A percentile compares a stretch with the other conserved stretches of the same genome.
These are phyloP conservation scores for Saturnispora saitoi DNA, from an alignment of 805 yeast species.

Conservation along the genomic window DNA sequence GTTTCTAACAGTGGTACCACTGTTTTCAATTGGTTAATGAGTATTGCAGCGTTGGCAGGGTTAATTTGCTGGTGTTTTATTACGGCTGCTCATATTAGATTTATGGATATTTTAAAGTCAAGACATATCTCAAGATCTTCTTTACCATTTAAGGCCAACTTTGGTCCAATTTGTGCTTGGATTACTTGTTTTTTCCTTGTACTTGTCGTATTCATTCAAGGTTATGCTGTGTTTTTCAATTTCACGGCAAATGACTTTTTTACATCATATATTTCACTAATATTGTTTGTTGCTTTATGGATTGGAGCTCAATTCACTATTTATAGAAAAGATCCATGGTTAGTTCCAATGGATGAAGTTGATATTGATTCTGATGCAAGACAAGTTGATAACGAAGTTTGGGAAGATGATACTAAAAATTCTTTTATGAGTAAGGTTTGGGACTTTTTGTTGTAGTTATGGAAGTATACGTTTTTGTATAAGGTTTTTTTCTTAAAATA, in stretches of 20 bases:
- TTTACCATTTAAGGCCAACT: constrained; percentile 66
- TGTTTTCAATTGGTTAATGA: constrained; percentile 57
- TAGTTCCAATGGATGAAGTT: constrained; percentile 46
- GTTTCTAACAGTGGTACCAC: constrained; percentile 48
- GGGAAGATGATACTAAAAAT: constrained; percentile 40
- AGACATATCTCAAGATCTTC: constrained; percentile 60
- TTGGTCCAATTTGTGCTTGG: constrained; percentile 61
- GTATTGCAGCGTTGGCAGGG: constrained; percentile 54
- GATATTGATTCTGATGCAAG: constrained; percentile 32
- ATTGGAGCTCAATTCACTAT: constrained; percentile 40
- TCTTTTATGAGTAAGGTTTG: constrained; percentile 13
- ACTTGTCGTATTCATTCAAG: constrained; percentile 61
- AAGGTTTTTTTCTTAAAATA: neutral
- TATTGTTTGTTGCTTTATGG: constrained; percentile 51
- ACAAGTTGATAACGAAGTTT: constrained; percentile 35
- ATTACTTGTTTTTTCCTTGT: constrained; percentile 48
- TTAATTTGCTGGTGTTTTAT: constrained; percentile 56
- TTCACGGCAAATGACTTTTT: constrained; percentile 52
- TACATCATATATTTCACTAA: constrained; percentile 62
- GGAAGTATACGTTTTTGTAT: neutral
- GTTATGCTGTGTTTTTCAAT: constrained; percentile 53
- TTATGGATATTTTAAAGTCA: constrained; percentile 34
- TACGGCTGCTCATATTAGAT: constrained; percentile 48
- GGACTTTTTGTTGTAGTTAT: constrained; percentile 9
- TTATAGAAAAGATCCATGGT: constrained; percentile 39